Conservation (phyloP, 257 asterid species). For the Rhazya stricta region DNA sequence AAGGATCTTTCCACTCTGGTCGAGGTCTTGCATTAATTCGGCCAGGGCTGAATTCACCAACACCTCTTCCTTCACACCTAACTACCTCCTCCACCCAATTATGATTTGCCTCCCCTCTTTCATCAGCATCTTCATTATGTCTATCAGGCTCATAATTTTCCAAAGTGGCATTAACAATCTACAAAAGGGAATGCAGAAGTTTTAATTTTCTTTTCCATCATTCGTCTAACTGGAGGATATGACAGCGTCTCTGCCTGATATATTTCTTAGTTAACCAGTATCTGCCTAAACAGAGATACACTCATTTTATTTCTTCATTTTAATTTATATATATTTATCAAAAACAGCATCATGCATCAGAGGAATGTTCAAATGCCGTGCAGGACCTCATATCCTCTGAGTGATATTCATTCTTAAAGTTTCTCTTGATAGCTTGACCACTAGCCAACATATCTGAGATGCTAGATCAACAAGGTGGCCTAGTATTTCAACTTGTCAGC, state of each 20-base stretch:
- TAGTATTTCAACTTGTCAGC: not conserved
- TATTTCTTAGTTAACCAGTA: not conserved
- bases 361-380: not conserved
- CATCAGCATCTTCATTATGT: slow-evolving; percentile 55
- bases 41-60: slow-evolving; percentile 67
- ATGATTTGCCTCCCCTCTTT: slow-evolving; percentile 68
- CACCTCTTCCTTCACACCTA: slow-evolving; percentile 83
- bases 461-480: not conserved
- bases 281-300: not conserved
- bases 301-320: not conserved
- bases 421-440: not conserved
- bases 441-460: not conserved
- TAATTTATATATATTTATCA: not conserved
- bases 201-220: not conserved
- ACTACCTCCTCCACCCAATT: slow-evolving; percentile 98
- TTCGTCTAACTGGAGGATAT: not conserved
- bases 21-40: slow-evolving; percentile 44
- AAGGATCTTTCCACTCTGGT: slow-evolving; percentile 78
- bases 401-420: not conserved
- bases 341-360: not conserved
- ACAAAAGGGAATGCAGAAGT: slow-evolving; percentile 18
- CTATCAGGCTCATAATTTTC: slow-evolving; percentile 65
- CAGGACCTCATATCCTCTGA: not conserved
- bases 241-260: not conserved
- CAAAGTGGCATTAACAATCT: slow-evolving; percentile 76